phyloP scores from a whole-genome alignment of 225 moss, liverwort and hornwort species.

The Marchantia paleacea region DNA sequence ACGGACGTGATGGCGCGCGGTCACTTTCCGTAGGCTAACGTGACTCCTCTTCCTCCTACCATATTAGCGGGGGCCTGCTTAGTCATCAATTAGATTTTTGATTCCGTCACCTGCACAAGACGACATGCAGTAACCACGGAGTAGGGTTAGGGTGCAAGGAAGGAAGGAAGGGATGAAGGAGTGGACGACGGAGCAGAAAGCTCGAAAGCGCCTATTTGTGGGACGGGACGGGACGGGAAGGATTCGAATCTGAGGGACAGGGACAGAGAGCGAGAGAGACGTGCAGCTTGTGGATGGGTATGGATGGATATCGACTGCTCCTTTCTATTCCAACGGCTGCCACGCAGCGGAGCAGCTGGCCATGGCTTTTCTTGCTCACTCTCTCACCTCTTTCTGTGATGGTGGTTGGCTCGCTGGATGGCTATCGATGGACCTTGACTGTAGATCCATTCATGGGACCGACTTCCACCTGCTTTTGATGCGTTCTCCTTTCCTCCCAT shows the following conservation, averaged over 20 bases:
- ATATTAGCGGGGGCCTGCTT: too few species aligned
- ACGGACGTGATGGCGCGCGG: not conserved
- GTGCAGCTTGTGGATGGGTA: constrained; percentile 8
- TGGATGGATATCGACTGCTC: constrained; percentile 6
- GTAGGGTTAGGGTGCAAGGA: constrained; percentile 4
- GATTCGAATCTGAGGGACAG: not conserved
- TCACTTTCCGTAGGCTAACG: not conserved
- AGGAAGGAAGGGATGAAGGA: not conserved
- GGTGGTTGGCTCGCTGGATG: constrained; percentile 5
- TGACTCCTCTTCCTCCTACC: not conserved
- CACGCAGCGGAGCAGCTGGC: not conserved
- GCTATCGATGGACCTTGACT: constrained; percentile 1
- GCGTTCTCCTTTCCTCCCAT: not conserved
- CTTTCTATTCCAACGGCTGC: not conserved
- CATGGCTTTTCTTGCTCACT: not conserved
- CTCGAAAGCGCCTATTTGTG: not conserved
- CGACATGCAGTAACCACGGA: constrained; percentile 9
- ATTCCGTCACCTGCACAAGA: constrained; percentile 2
- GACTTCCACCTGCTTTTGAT: constrained; percentile 4
- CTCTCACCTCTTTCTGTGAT: not conserved
- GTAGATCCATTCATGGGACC: constrained; percentile 6
- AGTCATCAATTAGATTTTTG: not conserved
- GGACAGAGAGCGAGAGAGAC: not conserved
- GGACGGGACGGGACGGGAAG: not conserved
- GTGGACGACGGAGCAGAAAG: not conserved